Base-by-base conservation (phyloP, 1,139 yeast genomes). In the Diutina neorugosa region DNA sequence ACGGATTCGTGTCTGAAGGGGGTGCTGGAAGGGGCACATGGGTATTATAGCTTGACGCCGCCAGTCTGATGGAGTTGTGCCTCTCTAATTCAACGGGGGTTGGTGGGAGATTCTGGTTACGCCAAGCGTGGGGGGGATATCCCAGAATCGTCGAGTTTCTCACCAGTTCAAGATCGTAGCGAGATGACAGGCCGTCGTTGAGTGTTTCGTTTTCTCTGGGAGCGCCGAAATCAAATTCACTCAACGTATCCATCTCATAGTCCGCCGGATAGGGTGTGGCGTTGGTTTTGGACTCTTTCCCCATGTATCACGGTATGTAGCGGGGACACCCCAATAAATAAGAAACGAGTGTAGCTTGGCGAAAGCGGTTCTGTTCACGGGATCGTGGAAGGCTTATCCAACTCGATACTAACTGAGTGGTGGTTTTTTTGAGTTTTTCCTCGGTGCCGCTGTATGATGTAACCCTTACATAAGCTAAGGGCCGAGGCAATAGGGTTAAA, bases 11-110 rank as follows among this genome's bases (percentile, higher is more conserved):
- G 14, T 27, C 50, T 9, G 3, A 9, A n/a, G 50, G 21, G 2
- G 50, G 50, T 16, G 16, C 20, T 9, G 50, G 50, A 14, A 46
- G 50, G 12, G 50, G 50, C n/a, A 46, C 50, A 46, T 46, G 40
- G 40, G 40, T 25, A 18, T 46, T 46, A 18, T 46, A 46, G 5
- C 37, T 23, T 11, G 21, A 9, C 7, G 50, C 50, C 14, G 50
- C 50, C 16, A 27, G 27, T 25, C 14, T 25, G 11, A 46, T 20
- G 14, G 41, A 27, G 25, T 46, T 46, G 18, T 25, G 40, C 4
- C 50, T 20, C 11, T 25, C 50, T n/a, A 46, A 2, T 8, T 46
- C 50, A 16, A 7, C 40, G 7, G 50, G 50, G 23, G 50, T 46
- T 8, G 27, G 40, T 6, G 50, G 50, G 4, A 46, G 27, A 34